Evolutionary conservation across 2,329 filamentous ascomycete genomes (phyloP).

Genomic region (Neurospora sp.): DNA sequence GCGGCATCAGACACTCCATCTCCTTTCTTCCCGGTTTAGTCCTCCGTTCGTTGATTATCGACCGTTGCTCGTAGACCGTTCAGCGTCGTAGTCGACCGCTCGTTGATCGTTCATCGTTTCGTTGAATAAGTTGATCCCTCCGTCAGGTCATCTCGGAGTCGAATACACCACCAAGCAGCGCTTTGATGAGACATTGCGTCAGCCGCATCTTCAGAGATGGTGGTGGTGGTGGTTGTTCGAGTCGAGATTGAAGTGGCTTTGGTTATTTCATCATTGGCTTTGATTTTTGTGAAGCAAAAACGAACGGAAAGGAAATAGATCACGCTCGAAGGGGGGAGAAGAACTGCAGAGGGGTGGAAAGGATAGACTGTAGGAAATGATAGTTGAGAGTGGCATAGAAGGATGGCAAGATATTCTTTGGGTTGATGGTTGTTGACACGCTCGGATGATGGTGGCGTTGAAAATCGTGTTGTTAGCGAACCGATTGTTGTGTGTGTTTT

Average conservation of each 20-base stretch:
- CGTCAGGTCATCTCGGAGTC: neutral
- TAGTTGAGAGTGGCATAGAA: no score
- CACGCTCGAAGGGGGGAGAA: neutral
- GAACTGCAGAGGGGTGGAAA: no score
- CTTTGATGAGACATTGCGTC: neutral
- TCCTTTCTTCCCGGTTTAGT: neutral
- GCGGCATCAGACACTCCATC: neutral
- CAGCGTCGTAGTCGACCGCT: neutral
- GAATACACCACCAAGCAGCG: neutral
- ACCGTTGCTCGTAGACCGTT: neutral
- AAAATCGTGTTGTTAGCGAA: no score
- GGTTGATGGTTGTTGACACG: no score
- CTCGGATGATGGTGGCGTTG: no score
- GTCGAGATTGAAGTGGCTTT: neutral
- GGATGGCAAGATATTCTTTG: no score
- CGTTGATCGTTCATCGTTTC: neutral
- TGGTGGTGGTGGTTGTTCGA: neutral
- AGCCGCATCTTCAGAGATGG: neutral
- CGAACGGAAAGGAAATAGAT: neutral
- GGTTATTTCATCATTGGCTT: neutral
- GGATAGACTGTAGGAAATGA: no score
- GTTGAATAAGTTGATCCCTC: neutral
- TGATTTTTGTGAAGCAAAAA: neutral
- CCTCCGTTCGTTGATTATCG: neutral
- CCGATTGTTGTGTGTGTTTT: neutral